Percentiles rank a stretch among this genome's conserved stretches.
These are phyloP conservation scores for Ogataea polymorpha DNA, from an alignment of 805 yeast genomes.

Conservation along the genomic window DNA sequence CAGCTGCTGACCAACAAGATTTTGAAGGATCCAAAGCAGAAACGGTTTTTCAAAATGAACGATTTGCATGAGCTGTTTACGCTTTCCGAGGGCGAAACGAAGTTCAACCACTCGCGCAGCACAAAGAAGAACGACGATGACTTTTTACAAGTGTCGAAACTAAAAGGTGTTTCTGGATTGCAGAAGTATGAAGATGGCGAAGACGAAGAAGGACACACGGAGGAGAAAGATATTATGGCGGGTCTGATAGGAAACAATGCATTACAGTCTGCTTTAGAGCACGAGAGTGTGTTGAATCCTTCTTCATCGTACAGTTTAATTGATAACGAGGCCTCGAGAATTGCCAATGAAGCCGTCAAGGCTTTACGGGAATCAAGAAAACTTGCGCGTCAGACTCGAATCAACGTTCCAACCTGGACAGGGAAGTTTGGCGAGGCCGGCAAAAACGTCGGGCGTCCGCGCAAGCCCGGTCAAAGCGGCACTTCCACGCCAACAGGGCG, in stretches of 20 bases:
- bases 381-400: constrained; percentile 40
- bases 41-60: constrained; percentile 86
- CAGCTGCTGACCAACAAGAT: constrained; percentile 92
- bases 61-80: constrained; percentile 89
- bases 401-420: constrained; percentile 96
- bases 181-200: constrained; percentile 58
- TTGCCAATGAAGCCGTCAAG: constrained; percentile 61
- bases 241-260: constrained; percentile 64
- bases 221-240: constrained; percentile 67
- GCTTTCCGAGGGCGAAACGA: constrained; percentile 68
- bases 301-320: constrained; percentile 49
- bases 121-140: constrained; percentile 51
- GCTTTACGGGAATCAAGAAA: constrained; percentile 61
- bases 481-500: constrained; percentile 1
- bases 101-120: constrained; percentile 58
- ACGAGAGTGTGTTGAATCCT: constrained; percentile 63
- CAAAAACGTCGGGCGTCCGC: constrained; percentile 20
- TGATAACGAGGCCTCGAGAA: constrained; percentile 59
- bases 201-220: constrained; percentile 41
- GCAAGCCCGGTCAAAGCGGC: neutral
- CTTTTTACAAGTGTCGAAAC: constrained; percentile 56
- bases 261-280: constrained; percentile 71
- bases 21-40: constrained; percentile 90
- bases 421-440: constrained; percentile 91
- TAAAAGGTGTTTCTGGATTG: constrained; percentile 71